Evolutionary conservation across 179 eudicot genomes (phyloP).

Genomic region (Amaranthus tricolor): DNA sequence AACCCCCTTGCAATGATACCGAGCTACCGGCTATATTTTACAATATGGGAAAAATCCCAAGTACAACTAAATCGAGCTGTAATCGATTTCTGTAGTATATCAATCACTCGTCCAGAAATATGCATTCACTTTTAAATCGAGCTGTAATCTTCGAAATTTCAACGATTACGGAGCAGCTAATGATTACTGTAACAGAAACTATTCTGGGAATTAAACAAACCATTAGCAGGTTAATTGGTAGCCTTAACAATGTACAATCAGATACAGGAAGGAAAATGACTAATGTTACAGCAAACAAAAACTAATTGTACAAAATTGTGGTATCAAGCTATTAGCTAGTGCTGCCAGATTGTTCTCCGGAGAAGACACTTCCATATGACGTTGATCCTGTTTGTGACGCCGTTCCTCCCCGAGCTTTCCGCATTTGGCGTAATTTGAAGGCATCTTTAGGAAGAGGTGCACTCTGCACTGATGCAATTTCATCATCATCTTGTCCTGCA

Average conservation of each 20-base stretch:
- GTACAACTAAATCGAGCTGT: too few relatives aligned
- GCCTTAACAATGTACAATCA: not conserved
- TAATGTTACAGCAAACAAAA: constrained; percentile 3
- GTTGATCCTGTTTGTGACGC: constrained; percentile 85
- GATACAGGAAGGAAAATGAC: not conserved
- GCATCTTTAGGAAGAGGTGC: constrained; percentile 81
- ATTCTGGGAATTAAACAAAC: constrained; percentile 6
- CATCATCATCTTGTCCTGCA: constrained; percentile 85
- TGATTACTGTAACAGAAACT: not conserved
- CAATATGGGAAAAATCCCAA: too few relatives aligned
- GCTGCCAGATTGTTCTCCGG: constrained; percentile 92
- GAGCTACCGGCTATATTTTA: too few relatives aligned
- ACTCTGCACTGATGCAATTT: constrained; percentile 70
- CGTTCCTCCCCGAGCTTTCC: constrained; percentile 56
- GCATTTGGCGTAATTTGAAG: constrained; percentile 82
- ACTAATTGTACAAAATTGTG: constrained; percentile 23
- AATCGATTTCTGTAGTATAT: too few relatives aligned
- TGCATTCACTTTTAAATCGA: too few relatives aligned
- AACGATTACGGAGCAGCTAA: not conserved
- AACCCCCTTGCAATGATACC: too few relatives aligned
- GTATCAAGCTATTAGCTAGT: constrained; percentile 38
- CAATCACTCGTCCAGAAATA: too few relatives aligned
- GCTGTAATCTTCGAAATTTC: too few relatives aligned
- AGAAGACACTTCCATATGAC: constrained; percentile 90
- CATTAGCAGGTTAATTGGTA: not conserved